phyloP scores from a whole-genome alignment of 805 yeast genomes.

The Yarrowia keelungensis region DNA sequence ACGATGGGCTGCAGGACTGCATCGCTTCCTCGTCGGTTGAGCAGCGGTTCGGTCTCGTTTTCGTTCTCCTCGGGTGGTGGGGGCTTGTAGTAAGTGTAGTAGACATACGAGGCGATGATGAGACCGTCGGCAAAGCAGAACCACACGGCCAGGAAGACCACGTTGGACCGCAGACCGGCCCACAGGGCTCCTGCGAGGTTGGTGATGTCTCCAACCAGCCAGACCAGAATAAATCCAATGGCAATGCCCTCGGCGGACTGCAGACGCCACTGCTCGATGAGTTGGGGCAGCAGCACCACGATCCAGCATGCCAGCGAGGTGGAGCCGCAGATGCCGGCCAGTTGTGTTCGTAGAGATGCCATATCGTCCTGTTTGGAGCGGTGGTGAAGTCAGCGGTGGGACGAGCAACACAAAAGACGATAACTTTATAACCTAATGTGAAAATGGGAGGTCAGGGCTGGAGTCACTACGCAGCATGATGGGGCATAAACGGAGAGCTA shows the following conservation, averaged over 20 bases:
- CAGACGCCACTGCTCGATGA: conserved; percentile 79
- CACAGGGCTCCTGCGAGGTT: conserved; percentile 72
- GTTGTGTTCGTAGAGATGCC: conserved; percentile 39
- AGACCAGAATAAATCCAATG: conserved; percentile 66
- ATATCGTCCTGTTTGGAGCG: conserved; percentile 6
- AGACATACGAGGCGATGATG: conserved; percentile 63
- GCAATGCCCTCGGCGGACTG: conserved; percentile 79
- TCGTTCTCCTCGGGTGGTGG: conserved; percentile 2
- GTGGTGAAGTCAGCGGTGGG: background rate
- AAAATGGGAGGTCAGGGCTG: background rate
- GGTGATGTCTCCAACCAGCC: conserved; percentile 76
- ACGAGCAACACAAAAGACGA: conserved; percentile 9
- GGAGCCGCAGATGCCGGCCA: conserved; percentile 73
- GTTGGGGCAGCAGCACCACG: conserved; percentile 75
- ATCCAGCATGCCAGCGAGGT: conserved; percentile 80
- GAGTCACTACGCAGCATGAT: no score
- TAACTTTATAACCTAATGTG: background rate
- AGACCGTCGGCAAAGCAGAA: conserved; percentile 72
- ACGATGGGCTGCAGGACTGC: conserved; percentile 52
- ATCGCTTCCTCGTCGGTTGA: conserved; percentile 48
- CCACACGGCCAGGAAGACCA: conserved; percentile 74
- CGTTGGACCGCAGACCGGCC: conserved; percentile 75
- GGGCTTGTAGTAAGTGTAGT: conserved; percentile 53
- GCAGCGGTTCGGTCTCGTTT: conserved; percentile 44
- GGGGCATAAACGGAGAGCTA: no score